Base-by-base conservation (phyloP, 202 grass and related monocot species). In the Eragrostis tef region DNA sequence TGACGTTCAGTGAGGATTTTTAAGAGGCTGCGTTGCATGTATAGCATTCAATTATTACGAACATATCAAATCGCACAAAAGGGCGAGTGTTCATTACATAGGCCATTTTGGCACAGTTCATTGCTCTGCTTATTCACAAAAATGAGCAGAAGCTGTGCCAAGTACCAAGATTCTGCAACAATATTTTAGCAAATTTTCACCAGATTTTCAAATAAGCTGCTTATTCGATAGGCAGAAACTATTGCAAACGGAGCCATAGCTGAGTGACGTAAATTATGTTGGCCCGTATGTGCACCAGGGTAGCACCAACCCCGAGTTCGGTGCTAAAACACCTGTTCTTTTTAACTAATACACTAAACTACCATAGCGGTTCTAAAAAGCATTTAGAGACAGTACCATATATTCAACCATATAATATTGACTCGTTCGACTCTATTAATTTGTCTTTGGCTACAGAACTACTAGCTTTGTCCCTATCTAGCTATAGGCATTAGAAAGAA, bases 321-420 rank as follows among this genome's bases (percentile, higher is more conserved):
- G 51, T 53, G 5, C 19, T 53, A 53, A 53, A 53, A n/a, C 51
- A 53, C 16, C 51, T n/a, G 16, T n/a, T 53, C 6, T 53, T 51
- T 53, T 53, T 17, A 53, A 53, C 51, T 53, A 53, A 53, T 8
- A 53, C 51, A 53, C 51, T 53, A n/a, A 19, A 17, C 50, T 52
- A n/a, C 51, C 6, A 53, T 8, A 53, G 6, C 17, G 16, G 51
- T n/a, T 53, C 51, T 2, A 57, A 21, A 31, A 21, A 20, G 21
- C 19, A 57, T 8, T 39, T 39, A 6, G n/a, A 57, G 21, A 57
- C 53, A 21, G 16, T 57, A 7, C 64, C 13, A 22, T 11, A 78
- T 60, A 20, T 81, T 31, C 67, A 71, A 71, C 79, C 52, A 71
- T 14, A 34, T 11, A 24, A 44, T 13, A 50, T 43, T 54, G 70